Evolutionary conservation across 2,329 filamentous ascomycete species (phyloP).

Genomic region (Diaporthe sp.): DNA sequence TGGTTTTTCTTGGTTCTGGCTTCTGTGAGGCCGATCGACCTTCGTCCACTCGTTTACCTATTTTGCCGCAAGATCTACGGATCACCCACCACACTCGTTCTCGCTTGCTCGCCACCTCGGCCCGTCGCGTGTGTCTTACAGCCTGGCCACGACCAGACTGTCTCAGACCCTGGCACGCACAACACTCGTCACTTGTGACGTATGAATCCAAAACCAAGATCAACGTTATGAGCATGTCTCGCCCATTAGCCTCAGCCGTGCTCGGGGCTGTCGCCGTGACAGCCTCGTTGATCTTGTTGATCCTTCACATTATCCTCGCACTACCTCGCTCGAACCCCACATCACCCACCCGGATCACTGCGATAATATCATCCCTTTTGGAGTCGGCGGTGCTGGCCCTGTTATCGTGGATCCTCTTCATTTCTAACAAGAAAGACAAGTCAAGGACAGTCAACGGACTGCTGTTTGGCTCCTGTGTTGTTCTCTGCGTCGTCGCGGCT

Average conservation of each 20-base stretch:
- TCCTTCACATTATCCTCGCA: constrained; percentile 58
- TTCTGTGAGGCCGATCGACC: constrained; percentile 37
- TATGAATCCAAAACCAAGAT: constrained; percentile 34
- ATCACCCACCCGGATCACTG: constrained; percentile 52
- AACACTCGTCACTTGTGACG: constrained; percentile 36
- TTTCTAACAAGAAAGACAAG: constrained; percentile 43
- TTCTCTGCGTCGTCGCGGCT: constrained; percentile 60
- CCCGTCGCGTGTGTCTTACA: constrained; percentile 36
- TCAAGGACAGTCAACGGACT: constrained; percentile 48
- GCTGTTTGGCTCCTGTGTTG: constrained; percentile 55
- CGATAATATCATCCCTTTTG: constrained; percentile 55
- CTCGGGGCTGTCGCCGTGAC: constrained; percentile 55
- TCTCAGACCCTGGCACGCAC: constrained; percentile 37
- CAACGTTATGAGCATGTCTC: constrained; percentile 35
- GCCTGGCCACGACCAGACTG: constrained; percentile 30
- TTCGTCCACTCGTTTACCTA: constrained; percentile 42
- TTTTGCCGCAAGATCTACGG: constrained; percentile 39
- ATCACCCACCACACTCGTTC: constrained; percentile 37
- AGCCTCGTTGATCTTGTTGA: constrained; percentile 56
- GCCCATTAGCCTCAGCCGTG: constrained; percentile 50
- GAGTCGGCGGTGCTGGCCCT: constrained; percentile 55
- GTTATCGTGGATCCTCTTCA: constrained; percentile 51
- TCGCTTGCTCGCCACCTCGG: constrained; percentile 21
- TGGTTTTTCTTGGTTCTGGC: constrained; percentile 3
- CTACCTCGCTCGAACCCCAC: constrained; percentile 49